Evolutionary conservation across 163 green algal genomes (phyloP), one percentile per base, ranked within the genome.

Genomic region (Chloromonas sp.): DNA sequence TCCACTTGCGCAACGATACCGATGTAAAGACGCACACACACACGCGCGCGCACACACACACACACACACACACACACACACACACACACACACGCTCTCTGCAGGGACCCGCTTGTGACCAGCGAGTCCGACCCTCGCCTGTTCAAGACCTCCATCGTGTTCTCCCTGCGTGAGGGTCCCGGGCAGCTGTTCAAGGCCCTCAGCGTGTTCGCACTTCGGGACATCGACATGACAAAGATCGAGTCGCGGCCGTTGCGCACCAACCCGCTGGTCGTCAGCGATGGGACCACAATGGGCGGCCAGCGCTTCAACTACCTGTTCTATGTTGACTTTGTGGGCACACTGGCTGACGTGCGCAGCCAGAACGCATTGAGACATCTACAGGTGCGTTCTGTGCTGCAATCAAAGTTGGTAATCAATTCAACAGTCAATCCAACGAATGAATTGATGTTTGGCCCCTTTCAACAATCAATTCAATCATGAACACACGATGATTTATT

Each of bases 141-240:
- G n/a, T 96, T 92, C 89, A 98, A 98, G 90, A 99, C 97, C 0
- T 97, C 92, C 36, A 95, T 99, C 71, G 96, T 97, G 0, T 99
- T 99, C 90, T 94, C 90, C 14, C 87, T 99, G 57, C 84, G 93
- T n/a, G 90, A 96, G 70, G 97, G 95, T 1, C 95, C 97, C 0
- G 97, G 97, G 1, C 89, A 96, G 87, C 94, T 99, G 79, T 99
- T 99, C 94, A 98, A 98, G 88, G 97, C 96, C 15, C 92, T 99
- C 70, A 95, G 91, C 13, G 95, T 98, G 61, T 99, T 99, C 92
- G 95, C 97, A 58, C 90, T 99, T 83, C 91, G 97, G 0, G 96
- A 98, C 89, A 98, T 99, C 86, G 94, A 99, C 92, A 92, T 99
- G 89, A 98, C 95, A 58, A 98, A 99, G 91, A 98, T 91, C 62